Evolutionary conservation across 2,329 filamentous ascomycete genomes (phyloP).

Genomic region (Dothideomycetidae sp.): DNA sequence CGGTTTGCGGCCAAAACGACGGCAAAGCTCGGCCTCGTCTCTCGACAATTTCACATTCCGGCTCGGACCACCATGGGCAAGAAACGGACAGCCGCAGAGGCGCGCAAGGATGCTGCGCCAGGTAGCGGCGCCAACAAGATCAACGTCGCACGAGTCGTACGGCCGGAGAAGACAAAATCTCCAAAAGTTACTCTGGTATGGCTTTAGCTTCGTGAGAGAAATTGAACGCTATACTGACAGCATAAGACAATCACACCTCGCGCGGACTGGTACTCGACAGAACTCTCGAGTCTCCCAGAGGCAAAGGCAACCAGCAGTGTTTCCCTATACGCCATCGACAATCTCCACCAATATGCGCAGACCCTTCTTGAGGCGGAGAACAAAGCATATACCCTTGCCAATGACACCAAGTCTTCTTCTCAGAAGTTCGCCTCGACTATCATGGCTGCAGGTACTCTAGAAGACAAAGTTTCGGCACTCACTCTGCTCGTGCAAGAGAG

Average conservation of each 20-base stretch:
- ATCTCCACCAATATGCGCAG: constrained; percentile 55
- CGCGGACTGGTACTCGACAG: constrained; percentile 52
- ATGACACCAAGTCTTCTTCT: constrained; percentile 66
- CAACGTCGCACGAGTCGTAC: not conserved
- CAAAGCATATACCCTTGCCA: constrained; percentile 53
- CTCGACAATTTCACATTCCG: not conserved
- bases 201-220: too few relatives aligned
- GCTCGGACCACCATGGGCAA: constrained; percentile 18
- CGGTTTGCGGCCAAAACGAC: not conserved
- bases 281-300: constrained; percentile 39
- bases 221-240: constrained; percentile 7
- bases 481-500: constrained; percentile 94
- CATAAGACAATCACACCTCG: constrained; percentile 44
- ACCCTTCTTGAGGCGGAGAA: constrained; percentile 66
- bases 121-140: not conserved
- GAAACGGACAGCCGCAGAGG: constrained; percentile 23
- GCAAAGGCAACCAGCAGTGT: constrained; percentile 32
- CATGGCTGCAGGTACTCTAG: constrained; percentile 89
- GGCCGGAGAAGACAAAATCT: not conserved
- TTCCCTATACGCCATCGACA: constrained; percentile 40
- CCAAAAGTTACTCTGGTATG: constrained; percentile 6
- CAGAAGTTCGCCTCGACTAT: constrained; percentile 95
- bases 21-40: not conserved
- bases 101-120: constrained; percentile 4
- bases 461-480: constrained; percentile 89